Evolutionary conservation across 2,329 filamentous ascomycete genomes (phyloP).

Genomic region (Clonostachys solani): DNA sequence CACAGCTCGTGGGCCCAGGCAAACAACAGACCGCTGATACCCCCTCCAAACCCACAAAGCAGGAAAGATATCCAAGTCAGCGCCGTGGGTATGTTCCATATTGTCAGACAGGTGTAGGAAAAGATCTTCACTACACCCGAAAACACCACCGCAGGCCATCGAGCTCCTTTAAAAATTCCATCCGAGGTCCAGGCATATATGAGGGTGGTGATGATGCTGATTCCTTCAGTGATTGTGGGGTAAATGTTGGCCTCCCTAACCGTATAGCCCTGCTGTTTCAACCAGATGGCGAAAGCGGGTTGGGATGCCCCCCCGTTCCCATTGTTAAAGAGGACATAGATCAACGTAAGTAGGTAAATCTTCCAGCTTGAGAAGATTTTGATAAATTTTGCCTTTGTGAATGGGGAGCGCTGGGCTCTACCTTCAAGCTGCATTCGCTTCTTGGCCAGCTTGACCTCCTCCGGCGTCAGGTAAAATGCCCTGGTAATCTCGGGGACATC

Average conservation of each 20-base stretch:
- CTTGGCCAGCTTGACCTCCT: conserved; percentile 17
- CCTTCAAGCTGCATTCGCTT: conserved; percentile 33
- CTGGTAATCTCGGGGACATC: conserved; percentile 17
- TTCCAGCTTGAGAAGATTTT: conserved; percentile 63
- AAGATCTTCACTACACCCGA: conserved; percentile 37
- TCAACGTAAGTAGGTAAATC: conserved; percentile 50
- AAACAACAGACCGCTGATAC: conserved; percentile 39
- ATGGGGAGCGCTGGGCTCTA: conserved; percentile 32
- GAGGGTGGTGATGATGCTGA: conserved; percentile 53
- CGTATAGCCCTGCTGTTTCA: conserved; percentile 36
- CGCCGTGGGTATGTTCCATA: conserved; percentile 39
- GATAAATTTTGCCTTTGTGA: conserved; percentile 43
- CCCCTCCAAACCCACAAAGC: conserved; percentile 45
- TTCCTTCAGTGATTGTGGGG: conserved; percentile 53
- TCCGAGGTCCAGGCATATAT: conserved; percentile 65
- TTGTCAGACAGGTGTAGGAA: conserved; percentile 29
- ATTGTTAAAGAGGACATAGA: conserved; percentile 66
- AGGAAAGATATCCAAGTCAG: conserved; percentile 64
- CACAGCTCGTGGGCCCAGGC: conserved; percentile 48
- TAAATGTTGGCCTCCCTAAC: conserved; percentile 43
- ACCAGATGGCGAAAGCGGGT: conserved; percentile 50
- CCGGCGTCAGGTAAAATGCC: conserved; percentile 18
- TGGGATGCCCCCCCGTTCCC: conserved; percentile 37
- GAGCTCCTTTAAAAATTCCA: conserved; percentile 48
- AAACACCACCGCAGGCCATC: conserved; percentile 63